Conservation (phyloP, 129 eudicot genomes). For the Helichrysum umbraculigerum region DNA sequence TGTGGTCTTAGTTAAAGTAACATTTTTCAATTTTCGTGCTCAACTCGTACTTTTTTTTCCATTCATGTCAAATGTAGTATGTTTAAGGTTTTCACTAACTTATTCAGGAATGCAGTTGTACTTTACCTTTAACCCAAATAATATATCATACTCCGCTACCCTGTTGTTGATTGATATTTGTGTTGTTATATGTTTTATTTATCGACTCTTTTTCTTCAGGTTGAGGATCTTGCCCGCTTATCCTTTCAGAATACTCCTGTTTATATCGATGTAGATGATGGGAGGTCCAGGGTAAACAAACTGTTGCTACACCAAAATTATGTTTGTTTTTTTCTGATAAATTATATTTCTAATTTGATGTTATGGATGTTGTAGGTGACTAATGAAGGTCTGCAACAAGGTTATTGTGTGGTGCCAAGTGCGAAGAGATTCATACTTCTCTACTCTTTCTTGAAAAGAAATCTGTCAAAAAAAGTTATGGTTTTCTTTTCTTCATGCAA, state of each 20-base stretch:
- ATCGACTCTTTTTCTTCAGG: conserved; percentile 37
- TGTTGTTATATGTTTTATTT: background rate
- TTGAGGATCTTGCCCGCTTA: conserved; percentile 89
- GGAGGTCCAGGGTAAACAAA: conserved; percentile 62
- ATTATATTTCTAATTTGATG: conserved; percentile 3
- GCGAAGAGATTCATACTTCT: conserved; percentile 73
- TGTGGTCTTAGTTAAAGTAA: background rate
- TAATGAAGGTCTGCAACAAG: conserved; percentile 91
- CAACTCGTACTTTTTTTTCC: background rate
- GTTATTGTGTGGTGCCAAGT: conserved; percentile 81
- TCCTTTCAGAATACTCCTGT: conserved; percentile 77
- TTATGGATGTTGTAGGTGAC: conserved; percentile 56
- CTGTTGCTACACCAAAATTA: conserved; percentile 1
- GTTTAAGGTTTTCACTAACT: background rate
- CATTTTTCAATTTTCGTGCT: background rate
- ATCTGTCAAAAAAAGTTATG: conserved; percentile 79
- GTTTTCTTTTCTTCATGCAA: conserved; percentile 93
- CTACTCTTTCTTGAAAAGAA: conserved; percentile 75
- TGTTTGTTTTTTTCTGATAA: background rate
- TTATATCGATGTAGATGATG: conserved; percentile 54
- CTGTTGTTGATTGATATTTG: background rate
- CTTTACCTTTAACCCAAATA: no score
- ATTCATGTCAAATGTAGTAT: background rate
- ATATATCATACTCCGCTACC: background rate
- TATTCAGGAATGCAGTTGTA: background rate